Conservation (phyloP, 2,329 filamentous ascomycete genomes). For the Fusarium transvaalense region DNA sequence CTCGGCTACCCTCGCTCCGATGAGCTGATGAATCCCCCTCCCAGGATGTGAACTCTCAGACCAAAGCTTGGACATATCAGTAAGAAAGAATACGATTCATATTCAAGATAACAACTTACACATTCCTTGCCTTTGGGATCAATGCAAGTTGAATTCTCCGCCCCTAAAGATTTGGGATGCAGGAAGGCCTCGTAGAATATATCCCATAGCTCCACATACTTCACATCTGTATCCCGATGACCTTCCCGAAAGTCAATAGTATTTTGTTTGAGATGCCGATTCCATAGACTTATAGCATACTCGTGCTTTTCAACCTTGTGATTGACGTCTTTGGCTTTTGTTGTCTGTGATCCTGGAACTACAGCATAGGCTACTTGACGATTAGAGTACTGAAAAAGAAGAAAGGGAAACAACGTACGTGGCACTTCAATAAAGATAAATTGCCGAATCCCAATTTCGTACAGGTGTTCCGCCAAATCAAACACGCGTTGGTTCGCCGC, state of each 20-base stretch:
- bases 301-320: not conserved
- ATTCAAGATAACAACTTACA: not conserved
- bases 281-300: not conserved
- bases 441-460: not conserved
- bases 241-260: not conserved
- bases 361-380: no score
- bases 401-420: not conserved
- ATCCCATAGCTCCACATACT: conserved; percentile 1
- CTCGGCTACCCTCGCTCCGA: conserved; percentile 7
- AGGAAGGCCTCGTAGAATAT: conserved; percentile 13
- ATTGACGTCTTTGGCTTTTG: not conserved
- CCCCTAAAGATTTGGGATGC: not conserved
- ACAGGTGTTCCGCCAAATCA: not conserved
- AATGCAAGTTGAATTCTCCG: not conserved
- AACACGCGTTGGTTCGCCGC: conserved; percentile 1
- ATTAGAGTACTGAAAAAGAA: no score
- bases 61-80: not conserved
- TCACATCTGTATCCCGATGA: not conserved
- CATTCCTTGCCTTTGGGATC: not conserved
- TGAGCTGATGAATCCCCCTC: not conserved
- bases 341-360: no score
- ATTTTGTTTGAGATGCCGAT: not conserved
- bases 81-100: no score
- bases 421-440: conserved; percentile 6
- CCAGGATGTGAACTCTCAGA: not conserved